phyloP scores from a whole-genome alignment of 164 flowering plant species.

The Nymphaea thermarum region DNA sequence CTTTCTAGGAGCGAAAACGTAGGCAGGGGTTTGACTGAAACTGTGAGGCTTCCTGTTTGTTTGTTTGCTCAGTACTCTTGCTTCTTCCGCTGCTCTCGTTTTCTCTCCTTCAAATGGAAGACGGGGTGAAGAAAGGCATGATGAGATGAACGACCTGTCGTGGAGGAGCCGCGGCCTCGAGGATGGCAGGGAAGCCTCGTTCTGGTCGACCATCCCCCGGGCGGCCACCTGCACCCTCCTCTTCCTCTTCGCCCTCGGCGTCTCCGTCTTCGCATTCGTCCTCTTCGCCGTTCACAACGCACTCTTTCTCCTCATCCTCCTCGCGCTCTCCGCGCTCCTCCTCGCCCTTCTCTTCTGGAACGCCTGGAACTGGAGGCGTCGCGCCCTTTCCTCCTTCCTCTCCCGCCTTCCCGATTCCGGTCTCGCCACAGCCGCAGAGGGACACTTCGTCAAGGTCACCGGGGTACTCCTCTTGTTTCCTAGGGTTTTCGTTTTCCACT shows the following conservation, averaged over 20 bases:
- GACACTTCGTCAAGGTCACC: constrained; percentile 59
- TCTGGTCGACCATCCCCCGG: constrained; percentile 22
- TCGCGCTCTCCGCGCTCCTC: constrained; percentile 27
- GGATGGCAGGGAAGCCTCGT: neutral
- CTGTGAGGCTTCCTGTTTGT: neutral
- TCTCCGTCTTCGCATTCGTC: constrained; percentile 35
- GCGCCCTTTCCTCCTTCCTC: constrained; percentile 26
- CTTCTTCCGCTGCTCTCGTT: neutral
- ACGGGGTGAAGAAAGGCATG: constrained; percentile 23
- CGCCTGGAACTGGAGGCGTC: constrained; percentile 11
- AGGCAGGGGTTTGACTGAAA: neutral
- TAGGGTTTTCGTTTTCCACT: constrained; percentile 1
- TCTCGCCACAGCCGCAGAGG: constrained; percentile 35
- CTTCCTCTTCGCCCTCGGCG: constrained; percentile 23
- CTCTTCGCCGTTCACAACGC: constrained; percentile 44
- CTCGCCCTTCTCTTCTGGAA: constrained; percentile 37
- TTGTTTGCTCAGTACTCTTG: neutral
- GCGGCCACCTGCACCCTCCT: constrained; percentile 20
- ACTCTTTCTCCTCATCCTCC: constrained; percentile 24
- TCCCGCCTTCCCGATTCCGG: constrained; percentile 40
- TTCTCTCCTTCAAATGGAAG: neutral
- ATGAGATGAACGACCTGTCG: neutral
- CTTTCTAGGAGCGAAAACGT: no score
- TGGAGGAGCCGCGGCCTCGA: neutral
- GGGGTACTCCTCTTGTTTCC: constrained; percentile 18